Evolutionary conservation across 73 alveolate genomes (phyloP).

Genomic region (Urostyla sp.): DNA sequence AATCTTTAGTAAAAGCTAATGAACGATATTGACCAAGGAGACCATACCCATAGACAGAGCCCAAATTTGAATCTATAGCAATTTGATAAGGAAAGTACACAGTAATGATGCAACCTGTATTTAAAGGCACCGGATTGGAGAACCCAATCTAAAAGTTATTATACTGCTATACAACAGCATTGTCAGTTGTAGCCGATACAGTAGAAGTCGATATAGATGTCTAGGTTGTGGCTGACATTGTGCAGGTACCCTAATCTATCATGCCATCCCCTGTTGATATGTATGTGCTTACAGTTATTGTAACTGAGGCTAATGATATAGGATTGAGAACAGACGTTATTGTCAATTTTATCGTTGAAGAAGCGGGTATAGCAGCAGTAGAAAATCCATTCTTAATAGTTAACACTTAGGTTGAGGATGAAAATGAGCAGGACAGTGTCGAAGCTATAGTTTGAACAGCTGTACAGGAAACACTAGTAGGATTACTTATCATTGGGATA

Average conservation of each 20-base stretch:
- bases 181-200: slow-evolving; percentile 11
- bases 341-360: slow-evolving; percentile 1
- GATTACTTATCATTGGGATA: slow-evolving; percentile 9
- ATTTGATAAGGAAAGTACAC: slow-evolving; percentile 13
- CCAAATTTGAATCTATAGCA: slow-evolving; percentile 1
- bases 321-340: background rate
- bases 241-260: slow-evolving; percentile 10
- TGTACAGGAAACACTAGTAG: slow-evolving; percentile 14
- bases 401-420: background rate
- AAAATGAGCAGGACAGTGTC: background rate
- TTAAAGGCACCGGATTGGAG: slow-evolving; percentile 16
- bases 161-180: slow-evolving; percentile 2
- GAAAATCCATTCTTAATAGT: slow-evolving; percentile 12
- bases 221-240: background rate
- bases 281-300: background rate
- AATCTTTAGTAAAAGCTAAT: background rate
- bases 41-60: slow-evolving; percentile 44
- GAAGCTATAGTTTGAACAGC: slow-evolving; percentile 15
- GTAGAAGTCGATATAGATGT: slow-evolving; percentile 12
- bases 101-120: slow-evolving; percentile 20
- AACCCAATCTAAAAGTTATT: slow-evolving; percentile 14
- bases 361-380: background rate
- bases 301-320: slow-evolving; percentile 13
- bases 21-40: slow-evolving; percentile 19
- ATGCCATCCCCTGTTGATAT: slow-evolving; percentile 37